Base-by-base conservation (phyloP, 768 basidiomycete genomes). In the Russula lepida region DNA sequence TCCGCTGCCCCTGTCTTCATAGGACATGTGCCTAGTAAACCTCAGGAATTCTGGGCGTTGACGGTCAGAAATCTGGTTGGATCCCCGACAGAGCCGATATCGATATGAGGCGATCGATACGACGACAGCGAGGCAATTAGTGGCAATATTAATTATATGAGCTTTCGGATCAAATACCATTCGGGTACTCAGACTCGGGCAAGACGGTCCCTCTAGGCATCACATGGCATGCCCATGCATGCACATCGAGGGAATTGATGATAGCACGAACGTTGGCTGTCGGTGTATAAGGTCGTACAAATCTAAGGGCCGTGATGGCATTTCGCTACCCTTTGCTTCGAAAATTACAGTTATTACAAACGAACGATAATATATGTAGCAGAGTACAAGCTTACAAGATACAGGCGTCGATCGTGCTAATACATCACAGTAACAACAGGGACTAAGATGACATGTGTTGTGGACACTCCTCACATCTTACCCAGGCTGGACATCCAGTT, bases 321-420 rank as follows among this genome's bases (percentile, higher is more conserved):
- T 49, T 11, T 19, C 30, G 4, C 19, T 19, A 39, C 32, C 9
- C 17, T 41, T 41, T 43, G 21, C 49, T 12, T 43, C 37, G n/a
- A 13, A 43, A 52, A 50, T 11, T 43, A 52, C 28, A 27, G n/a
- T n/a, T 23, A 17, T 51, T 25, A 51, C 30, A 39, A 59, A 43
- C 25, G 50, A n/a, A 52, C 44, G 58, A 27, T 58, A 50, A 25
- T n/a, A n/a, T n/a, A n/a, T n/a, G 52, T 50, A 59, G 41, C 52
- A 59, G 11, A 25, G 25, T 59, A 59, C 50, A 59, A 17, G 5
- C 13, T 21, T 21, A 23, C 43, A 12, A 35, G 30, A 28, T 58
- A 50, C 56, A n/a, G 23, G 25, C 23, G 17, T 13, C 28, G n/a
- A 6, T 53, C 23, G 30, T 23, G 17, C 30, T 35, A 44, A 21